phyloP scores from a whole-genome alignment of 2,329 filamentous ascomycete genomes.

The Cordyceps sp. region DNA sequence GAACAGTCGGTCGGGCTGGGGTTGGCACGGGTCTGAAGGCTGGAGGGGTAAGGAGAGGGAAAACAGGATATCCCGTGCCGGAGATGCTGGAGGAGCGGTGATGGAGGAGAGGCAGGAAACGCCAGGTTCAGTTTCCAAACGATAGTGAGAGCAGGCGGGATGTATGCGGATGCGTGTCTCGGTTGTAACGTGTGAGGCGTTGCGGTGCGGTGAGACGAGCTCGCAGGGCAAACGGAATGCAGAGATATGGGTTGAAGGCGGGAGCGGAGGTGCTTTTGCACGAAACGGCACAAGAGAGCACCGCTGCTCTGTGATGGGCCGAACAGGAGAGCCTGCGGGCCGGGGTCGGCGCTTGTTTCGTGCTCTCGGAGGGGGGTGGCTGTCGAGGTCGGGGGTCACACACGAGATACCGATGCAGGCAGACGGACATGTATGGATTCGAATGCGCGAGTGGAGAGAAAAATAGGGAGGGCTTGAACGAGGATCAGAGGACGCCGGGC shows the following conservation, averaged over 20 bases:
- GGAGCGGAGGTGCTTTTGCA: conserved; percentile 10
- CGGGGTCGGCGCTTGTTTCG: conserved; percentile 5
- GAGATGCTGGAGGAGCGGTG: no score
- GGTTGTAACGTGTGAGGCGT: no score
- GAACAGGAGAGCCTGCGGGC: conserved; percentile 3
- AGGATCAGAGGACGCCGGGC: not conserved
- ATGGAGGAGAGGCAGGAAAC: no score
- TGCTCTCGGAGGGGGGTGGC: conserved; percentile 1
- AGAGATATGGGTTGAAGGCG: no score
- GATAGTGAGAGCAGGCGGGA: no score
- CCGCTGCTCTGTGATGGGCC: conserved; percentile 3
- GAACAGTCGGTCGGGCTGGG: not conserved
- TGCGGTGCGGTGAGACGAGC: no score
- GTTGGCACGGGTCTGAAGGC: not conserved
- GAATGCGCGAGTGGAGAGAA: not conserved
- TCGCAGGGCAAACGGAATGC: no score
- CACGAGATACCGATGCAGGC: conserved; percentile 2
- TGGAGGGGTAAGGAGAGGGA: not conserved
- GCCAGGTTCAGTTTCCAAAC: no score
- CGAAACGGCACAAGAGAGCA: conserved; percentile 7
- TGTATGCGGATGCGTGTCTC: no score
- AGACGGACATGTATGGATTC: not conserved
- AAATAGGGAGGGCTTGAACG: no score
- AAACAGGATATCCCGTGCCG: no score
- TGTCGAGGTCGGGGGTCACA: conserved; percentile 1